Conservation (phyloP, 441 rosid genomes). For the Populus tomentosa region DNA sequence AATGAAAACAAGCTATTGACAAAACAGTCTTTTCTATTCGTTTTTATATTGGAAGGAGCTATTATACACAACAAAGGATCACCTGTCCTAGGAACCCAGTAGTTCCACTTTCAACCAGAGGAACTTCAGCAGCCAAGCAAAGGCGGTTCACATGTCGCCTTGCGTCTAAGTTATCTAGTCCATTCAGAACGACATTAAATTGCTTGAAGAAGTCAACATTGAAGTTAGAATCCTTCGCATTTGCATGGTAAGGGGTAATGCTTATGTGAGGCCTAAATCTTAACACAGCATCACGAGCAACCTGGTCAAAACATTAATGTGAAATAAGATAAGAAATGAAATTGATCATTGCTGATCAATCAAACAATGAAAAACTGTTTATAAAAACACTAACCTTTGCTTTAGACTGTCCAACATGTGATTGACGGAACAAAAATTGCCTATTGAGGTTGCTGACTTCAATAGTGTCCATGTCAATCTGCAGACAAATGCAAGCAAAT, state of each 20-base stretch:
- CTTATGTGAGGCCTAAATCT: conserved; percentile 82
- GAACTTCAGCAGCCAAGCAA: conserved; percentile 93
- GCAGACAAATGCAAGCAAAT: conserved; percentile 22
- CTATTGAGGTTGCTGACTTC: conserved; percentile 98
- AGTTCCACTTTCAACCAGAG: conserved; percentile 97
- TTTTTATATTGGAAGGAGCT: not conserved
- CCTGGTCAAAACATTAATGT: conserved; percentile 43
- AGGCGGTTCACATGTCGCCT: conserved; percentile 96
- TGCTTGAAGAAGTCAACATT: conserved; percentile 87
- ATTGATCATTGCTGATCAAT: not conserved
- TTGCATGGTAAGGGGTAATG: conserved; percentile 80
- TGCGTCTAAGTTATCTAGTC: conserved; percentile 95
- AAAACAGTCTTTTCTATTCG: not conserved
- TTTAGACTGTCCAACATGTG: conserved; percentile 96
- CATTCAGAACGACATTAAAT: conserved; percentile 89
- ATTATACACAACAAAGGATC: conserved; percentile 8
- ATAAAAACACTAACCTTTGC: conserved; percentile 56
- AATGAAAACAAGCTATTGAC: not conserved
- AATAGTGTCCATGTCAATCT: conserved; percentile 99
- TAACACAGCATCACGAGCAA: conserved; percentile 93
- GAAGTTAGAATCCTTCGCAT: conserved; percentile 77
- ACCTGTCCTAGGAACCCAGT: conserved; percentile 99
- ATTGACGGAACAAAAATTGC: conserved; percentile 84
- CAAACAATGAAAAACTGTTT: not conserved
- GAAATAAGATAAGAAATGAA: not conserved